These are phyloP conservation scores for Eruca vesicaria DNA, from an alignment of 441 rosid genomes.

Conservation along the genomic window DNA sequence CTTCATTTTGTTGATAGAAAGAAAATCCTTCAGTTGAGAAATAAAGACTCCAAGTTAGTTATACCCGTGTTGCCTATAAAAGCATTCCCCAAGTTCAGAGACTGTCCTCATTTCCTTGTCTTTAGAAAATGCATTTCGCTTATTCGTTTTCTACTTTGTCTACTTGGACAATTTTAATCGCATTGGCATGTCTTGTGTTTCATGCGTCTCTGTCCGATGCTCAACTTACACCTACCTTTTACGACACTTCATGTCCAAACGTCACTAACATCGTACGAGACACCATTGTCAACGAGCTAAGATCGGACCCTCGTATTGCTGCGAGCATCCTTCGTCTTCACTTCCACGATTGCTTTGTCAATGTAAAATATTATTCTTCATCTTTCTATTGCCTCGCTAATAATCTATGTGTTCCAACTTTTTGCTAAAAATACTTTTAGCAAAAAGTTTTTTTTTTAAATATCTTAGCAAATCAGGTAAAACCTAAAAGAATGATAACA, in stretches of 20 bases:
- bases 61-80: not conserved
- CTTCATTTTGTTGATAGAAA: not conserved
- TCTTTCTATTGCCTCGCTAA: not conserved
- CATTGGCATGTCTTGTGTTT: slow-evolving; percentile 27
- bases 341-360: slow-evolving; percentile 79
- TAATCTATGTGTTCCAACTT: no score
- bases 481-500: not conserved
- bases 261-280: slow-evolving; percentile 36
- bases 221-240: slow-evolving; percentile 51
- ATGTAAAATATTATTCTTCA: slow-evolving; percentile 35
- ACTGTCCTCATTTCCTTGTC: slow-evolving; percentile 3
- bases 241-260: slow-evolving; percentile 49
- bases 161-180: slow-evolving; percentile 22
- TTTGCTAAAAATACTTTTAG: no score
- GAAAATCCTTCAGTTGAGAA: not conserved
- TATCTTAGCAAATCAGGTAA: not conserved
- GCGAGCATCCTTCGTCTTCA: slow-evolving; percentile 73
- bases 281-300: slow-evolving; percentile 35
- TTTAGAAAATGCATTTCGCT: slow-evolving; percentile 14
- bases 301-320: slow-evolving; percentile 50
- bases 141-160: not conserved
- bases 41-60: not conserved
- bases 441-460: no score
- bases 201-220: slow-evolving; percentile 31
- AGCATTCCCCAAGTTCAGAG: not conserved